A percentile compares a stretch with the other conserved stretches of the same genome.
These are phyloP conservation scores for Pythium pectinolyticum DNA, from an alignment of 352 stramenopile species.

Conservation along the genomic window DNA sequence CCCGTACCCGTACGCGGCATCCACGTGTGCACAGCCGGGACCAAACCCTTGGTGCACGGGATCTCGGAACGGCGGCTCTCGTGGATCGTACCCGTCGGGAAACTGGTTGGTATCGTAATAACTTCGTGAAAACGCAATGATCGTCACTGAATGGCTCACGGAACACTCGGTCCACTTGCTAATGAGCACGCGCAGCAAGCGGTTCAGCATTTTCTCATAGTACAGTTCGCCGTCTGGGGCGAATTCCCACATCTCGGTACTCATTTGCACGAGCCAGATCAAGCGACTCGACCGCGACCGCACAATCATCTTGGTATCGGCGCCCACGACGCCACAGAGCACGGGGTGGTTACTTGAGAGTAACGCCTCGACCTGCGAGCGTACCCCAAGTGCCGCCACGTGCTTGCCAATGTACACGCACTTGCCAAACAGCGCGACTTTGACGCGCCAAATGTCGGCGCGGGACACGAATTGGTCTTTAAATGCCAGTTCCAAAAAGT, in stretches of 20 bases:
- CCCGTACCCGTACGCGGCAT: conserved; percentile 38
- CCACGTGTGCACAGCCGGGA: conserved; percentile 26
- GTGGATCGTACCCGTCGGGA: conserved; percentile 53
- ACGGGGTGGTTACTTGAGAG: conserved; percentile 67
- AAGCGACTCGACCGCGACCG: conserved; percentile 93
- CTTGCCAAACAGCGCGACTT: conserved; percentile 73
- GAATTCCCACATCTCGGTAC: conserved; percentile 93
- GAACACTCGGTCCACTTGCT: conserved; percentile 82
- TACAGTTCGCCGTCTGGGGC: conserved; percentile 86
- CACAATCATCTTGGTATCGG: conserved; percentile 96
- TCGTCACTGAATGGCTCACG: conserved; percentile 90
- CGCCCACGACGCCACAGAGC: conserved; percentile 92
- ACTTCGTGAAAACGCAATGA: conserved; percentile 91
- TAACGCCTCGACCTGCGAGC: conserved; percentile 91
- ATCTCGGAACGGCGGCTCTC: conserved; percentile 38
- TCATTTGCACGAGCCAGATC: conserved; percentile 98
- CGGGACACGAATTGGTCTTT: conserved; percentile 91
- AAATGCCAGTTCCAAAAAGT: conserved; percentile 89
- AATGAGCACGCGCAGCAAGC: conserved; percentile 73
- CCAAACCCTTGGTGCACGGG: conserved; percentile 56
- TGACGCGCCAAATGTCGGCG: conserved; percentile 89
- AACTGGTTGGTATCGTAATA: conserved; percentile 84
- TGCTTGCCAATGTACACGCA: conserved; percentile 79
- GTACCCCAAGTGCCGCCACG: conserved; percentile 70
- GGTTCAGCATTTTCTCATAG: conserved; percentile 89